A percentile compares a stretch with the other conserved stretches of the same genome.
Evolutionary conservation across 306 rosid genomes (phyloP).

Genomic region (Cicer judaicum): DNA sequence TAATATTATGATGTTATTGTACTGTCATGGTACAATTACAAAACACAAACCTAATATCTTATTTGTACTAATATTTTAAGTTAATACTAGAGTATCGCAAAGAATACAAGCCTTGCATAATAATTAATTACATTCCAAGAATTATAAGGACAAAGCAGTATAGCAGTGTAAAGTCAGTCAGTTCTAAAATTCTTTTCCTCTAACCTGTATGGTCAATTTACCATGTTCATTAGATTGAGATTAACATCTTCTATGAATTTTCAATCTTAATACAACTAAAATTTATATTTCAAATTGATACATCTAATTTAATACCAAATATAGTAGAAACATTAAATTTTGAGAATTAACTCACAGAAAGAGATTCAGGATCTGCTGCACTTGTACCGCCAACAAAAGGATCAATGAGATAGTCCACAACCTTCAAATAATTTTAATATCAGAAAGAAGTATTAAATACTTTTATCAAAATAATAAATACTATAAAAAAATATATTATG

Average conservation of each 20-base stretch:
- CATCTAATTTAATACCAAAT: conserved; percentile 13
- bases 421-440: conserved; percentile 54
- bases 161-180: too few relatives aligned
- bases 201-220: conserved; percentile 8
- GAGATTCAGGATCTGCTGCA: conserved; percentile 90
- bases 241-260: conserved; percentile 25
- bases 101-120: too few relatives aligned
- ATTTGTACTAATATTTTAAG: background rate
- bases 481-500: background rate
- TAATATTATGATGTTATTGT: background rate
- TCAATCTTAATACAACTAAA: conserved; percentile 27
- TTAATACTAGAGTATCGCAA: background rate
- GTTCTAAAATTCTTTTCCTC: too few relatives aligned
- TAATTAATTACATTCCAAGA: background rate
- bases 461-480: conserved; percentile 29
- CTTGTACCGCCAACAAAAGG: conserved; percentile 93
- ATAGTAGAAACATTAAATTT: conserved; percentile 22
- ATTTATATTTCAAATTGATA: conserved; percentile 1
- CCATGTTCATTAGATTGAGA: conserved; percentile 5
- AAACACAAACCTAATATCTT: conserved; percentile 3
- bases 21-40: background rate
- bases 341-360: conserved; percentile 77
- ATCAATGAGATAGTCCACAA: conserved; percentile 91
- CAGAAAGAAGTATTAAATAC: conserved; percentile 2
- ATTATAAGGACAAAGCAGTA: too few relatives aligned